Base-by-base conservation (phyloP, 2,329 filamentous ascomycete species). In the Didymellaceae sp. region DNA sequence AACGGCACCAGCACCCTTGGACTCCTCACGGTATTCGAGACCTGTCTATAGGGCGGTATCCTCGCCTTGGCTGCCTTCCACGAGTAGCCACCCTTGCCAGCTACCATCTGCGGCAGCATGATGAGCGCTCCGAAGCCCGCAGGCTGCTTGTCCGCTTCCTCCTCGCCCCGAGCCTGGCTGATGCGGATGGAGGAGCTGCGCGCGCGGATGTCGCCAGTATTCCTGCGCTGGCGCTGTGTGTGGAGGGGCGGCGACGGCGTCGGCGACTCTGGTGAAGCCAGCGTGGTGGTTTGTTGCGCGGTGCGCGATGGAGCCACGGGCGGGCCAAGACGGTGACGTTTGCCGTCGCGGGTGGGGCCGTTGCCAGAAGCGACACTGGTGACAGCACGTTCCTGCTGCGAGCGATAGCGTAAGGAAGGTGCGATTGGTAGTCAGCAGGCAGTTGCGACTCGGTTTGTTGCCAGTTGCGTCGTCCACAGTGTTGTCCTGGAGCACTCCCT, bases 1-100 rank as follows among this genome's bases (percentile, higher is more conserved):
- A 94, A 75, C 37, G 89, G 83, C 45, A 94, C 76, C 57, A 97
- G 78, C 61, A 95, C 88, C 46, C 91, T 85, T 59, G 91, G 90
- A 70, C 86, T 85, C 56, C 89, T 90, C 57, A 95, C 69, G 63
- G 90, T 84, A 43, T 75, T 71, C 63, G 72, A 72, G 35, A 80
- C 62, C 37, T 88, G 87, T 73, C 90, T 85, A 62, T 85, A 86
- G 49, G 90, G 88, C 33, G 91, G 91, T 63, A 97, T 78, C 68
- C 85, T 84, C 66, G 89, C 82, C 78, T 85, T 89, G 62, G 92
- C 88, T 61, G 90, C 88, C 81, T 96, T 97, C 92, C 93, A 97
- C 74, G 86, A 83, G 72, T 90, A 90, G 74, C 89, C 89, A 9
- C 33, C 30, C 28, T 48, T 53, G 50, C 39, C 50, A 3, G 44